phyloP scores from a whole-genome alignment of 2,329 filamentous ascomycete genomes.

The Fusarium graminum region DNA sequence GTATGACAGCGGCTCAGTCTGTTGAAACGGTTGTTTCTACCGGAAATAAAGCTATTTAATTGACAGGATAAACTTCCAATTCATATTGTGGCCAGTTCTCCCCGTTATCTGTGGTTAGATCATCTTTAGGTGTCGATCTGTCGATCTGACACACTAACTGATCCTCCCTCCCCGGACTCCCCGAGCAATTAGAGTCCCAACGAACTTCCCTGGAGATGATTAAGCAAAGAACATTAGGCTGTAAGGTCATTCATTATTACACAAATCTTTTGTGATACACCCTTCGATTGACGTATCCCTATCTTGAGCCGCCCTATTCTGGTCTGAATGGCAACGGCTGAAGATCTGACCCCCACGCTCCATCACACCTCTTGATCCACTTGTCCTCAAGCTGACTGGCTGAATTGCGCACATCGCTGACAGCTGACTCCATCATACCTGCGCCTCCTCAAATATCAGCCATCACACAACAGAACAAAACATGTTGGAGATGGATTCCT shows the following conservation, averaged over 20 bases:
- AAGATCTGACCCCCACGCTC: neutral
- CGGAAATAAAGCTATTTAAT: neutral
- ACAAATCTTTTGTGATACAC: neutral
- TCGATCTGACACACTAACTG: neutral
- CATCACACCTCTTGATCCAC: neutral
- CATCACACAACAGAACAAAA: too few species aligned
- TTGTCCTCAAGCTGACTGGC: neutral
- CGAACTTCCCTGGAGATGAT: neutral
- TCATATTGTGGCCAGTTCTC: neutral
- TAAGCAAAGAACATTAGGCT: neutral
- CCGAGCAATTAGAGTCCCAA: slow-evolving; percentile 7
- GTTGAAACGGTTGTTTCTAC: neutral
- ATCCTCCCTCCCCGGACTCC: slow-evolving; percentile 5
- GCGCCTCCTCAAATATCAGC: too few species aligned
- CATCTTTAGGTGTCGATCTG: neutral
- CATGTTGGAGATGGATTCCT: too few species aligned
- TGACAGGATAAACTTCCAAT: neutral
- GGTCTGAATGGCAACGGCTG: neutral
- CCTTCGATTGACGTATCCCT: neutral
- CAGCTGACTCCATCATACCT: neutral
- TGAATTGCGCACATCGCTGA: neutral
- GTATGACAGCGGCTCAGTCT: neutral
- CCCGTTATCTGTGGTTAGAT: neutral
- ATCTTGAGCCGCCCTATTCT: slow-evolving; percentile 1
- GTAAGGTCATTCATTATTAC: neutral